Conservation (phyloP, 2,329 filamentous ascomycete genomes). For the Fonsecaea multimorphosa region DNA sequence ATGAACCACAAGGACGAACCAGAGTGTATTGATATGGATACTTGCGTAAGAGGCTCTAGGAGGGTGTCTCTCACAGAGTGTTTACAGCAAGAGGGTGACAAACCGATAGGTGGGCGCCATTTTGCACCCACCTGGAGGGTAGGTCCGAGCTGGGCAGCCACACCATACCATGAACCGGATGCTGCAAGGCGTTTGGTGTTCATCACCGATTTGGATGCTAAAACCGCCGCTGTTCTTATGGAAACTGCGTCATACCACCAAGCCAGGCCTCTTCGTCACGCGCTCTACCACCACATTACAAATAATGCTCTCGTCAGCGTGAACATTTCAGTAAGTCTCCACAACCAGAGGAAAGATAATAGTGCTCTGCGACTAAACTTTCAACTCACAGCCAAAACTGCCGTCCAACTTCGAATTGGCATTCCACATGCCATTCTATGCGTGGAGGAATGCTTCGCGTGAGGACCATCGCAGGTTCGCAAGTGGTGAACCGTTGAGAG, state of each 20-base stretch:
- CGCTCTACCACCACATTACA: not conserved
- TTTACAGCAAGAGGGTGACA: not conserved
- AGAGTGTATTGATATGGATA: not conserved
- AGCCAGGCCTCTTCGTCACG: constrained; percentile 6
- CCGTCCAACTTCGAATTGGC: not conserved
- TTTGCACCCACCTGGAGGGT: not conserved
- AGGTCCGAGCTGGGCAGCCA: not conserved
- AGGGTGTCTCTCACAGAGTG: not conserved
- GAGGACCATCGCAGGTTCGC: not conserved
- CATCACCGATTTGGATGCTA: not conserved
- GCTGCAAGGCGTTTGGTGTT: constrained; percentile 9
- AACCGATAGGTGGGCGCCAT: too few species aligned
- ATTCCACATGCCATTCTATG: not conserved
- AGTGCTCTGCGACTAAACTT: too few species aligned
- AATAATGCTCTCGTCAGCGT: not conserved
- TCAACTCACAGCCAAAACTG: too few species aligned
- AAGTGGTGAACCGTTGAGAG: not conserved
- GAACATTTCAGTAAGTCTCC: too few species aligned
- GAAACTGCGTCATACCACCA: not conserved
- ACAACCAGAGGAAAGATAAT: too few species aligned
- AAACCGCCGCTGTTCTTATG: not conserved
- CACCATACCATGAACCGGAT: not conserved
- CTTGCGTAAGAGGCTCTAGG: not conserved
- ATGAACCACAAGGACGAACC: not conserved
- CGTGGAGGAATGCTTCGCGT: not conserved